These are phyloP conservation scores for Curvularia verruculosa DNA, from an alignment of 2,329 filamentous ascomycete genomes.

Conservation along the genomic window DNA sequence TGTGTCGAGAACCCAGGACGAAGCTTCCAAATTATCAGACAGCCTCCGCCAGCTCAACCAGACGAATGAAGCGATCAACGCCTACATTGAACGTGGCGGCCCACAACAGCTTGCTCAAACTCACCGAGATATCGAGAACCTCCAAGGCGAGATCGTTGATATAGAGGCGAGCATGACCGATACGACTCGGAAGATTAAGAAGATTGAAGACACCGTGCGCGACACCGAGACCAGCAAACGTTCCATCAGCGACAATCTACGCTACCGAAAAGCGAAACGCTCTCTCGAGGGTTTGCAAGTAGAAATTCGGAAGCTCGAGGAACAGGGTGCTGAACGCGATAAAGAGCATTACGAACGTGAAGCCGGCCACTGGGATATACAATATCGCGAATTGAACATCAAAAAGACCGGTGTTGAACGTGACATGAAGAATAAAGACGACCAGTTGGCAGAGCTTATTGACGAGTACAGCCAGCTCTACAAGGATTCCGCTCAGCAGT, in stretches of 20 bases:
- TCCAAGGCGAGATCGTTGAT: conserved; percentile 69
- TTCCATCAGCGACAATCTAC: conserved; percentile 86
- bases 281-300: conserved; percentile 69
- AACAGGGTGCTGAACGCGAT: conserved; percentile 81
- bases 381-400: conserved; percentile 72
- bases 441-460: conserved; percentile 74
- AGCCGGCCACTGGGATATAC: conserved; percentile 68
- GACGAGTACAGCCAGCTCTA: conserved; percentile 86
- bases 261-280: conserved; percentile 76
- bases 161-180: conserved; percentile 71
- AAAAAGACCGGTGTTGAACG: conserved; percentile 77
- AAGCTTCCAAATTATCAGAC: conserved; percentile 72
- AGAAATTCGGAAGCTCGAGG: conserved; percentile 77
- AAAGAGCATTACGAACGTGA: conserved; percentile 75
- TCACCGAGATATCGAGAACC: conserved; percentile 68
- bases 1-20: conserved; percentile 73
- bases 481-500: conserved; percentile 78
- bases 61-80: conserved; percentile 76
- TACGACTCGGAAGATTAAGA: conserved; percentile 74
- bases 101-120: conserved; percentile 72
- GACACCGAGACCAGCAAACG: conserved; percentile 83
- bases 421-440: conserved; percentile 81
- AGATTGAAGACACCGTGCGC: conserved; percentile 75
- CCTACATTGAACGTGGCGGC: conserved; percentile 78
- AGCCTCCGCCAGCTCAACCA: conserved; percentile 78